Conservation (phyloP, 1,139 yeast species). For the Arxiozyma heterogenica region DNA sequence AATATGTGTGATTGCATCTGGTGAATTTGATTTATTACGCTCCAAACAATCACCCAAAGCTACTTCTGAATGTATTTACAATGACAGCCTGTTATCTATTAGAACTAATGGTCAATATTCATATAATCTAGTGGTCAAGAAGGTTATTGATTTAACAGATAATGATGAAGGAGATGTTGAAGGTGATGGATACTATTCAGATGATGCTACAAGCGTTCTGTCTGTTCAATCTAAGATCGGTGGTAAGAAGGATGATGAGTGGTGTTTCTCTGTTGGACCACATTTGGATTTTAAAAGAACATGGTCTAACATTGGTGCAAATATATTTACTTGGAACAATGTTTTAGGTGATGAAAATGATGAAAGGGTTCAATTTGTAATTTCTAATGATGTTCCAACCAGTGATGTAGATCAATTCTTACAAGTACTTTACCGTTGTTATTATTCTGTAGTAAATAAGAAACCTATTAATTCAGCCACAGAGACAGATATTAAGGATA, state of each 20-base stretch:
- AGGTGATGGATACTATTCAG: conserved; percentile 38
- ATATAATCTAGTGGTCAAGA: conserved; percentile 63
- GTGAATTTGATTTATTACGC: conserved; percentile 66
- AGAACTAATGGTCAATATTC: conserved; percentile 54
- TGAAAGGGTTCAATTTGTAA: conserved; percentile 72
- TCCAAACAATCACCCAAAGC: conserved; percentile 79
- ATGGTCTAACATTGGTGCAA: conserved; percentile 36
- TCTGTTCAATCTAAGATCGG: conserved; percentile 45
- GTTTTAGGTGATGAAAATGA: conserved; percentile 71
- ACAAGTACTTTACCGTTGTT: conserved; percentile 53
- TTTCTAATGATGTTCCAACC: conserved; percentile 51
- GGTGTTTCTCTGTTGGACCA: conserved; percentile 22
- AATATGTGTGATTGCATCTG: conserved; percentile 65
- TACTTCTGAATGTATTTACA: conserved; percentile 72
- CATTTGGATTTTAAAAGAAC: conserved; percentile 40
- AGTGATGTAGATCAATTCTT: conserved; percentile 59
- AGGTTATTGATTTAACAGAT: conserved; percentile 54
- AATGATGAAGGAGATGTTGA: conserved; percentile 44
- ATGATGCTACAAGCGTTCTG: conserved; percentile 44
- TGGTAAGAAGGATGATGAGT: conserved; percentile 28
- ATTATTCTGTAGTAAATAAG: conserved; percentile 68
- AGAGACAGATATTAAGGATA: conserved; percentile 46
- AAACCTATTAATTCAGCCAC: conserved; percentile 43
- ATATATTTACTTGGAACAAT: conserved; percentile 72
- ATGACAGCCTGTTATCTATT: conserved; percentile 69